Percentiles rank a stretch among this genome's conserved stretches.
These are phyloP conservation scores for Annulohypoxylon moriforme DNA, from an alignment of 495 filamentous ascomycete species.

Conservation along the genomic window DNA sequence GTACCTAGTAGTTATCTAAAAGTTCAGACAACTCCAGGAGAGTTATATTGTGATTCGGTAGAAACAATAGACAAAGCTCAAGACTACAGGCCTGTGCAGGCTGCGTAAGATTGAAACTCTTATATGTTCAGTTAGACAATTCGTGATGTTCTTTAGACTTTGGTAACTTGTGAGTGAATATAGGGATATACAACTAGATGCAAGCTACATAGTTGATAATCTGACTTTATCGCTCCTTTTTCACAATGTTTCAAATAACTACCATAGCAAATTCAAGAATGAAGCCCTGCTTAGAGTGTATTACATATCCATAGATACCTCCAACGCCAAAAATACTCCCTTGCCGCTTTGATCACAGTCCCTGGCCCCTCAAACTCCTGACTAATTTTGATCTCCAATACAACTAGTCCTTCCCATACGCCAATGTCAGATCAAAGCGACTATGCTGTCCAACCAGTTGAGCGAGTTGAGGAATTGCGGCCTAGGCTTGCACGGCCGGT, in stretches of 20 bases:
- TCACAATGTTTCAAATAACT: conserved; percentile 26
- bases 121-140: too few relatives aligned
- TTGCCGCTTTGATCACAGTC: background rate
- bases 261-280: background rate
- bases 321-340: conserved; percentile 18
- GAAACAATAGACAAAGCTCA: too few relatives aligned
- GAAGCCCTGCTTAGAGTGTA: conserved; percentile 21
- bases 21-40: too few relatives aligned
- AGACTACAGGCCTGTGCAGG: too few relatives aligned
- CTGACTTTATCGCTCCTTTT: background rate
- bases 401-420: background rate
- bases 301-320: background rate
- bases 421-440: background rate
- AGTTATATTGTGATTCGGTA: too few relatives aligned
- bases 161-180: too few relatives aligned
- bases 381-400: background rate
- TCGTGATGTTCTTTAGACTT: too few relatives aligned
- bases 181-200: too few relatives aligned
- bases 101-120: too few relatives aligned
- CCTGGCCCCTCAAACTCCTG: background rate
- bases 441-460: conserved; percentile 28
- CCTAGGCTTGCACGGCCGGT: conserved; percentile 61
- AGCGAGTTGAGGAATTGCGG: conserved; percentile 37
- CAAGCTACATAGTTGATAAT: too few relatives aligned
- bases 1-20: too few relatives aligned